Evolutionary conservation across 495 filamentous ascomycete genomes (phyloP).

Genomic region (Haplographium delicatum): DNA sequence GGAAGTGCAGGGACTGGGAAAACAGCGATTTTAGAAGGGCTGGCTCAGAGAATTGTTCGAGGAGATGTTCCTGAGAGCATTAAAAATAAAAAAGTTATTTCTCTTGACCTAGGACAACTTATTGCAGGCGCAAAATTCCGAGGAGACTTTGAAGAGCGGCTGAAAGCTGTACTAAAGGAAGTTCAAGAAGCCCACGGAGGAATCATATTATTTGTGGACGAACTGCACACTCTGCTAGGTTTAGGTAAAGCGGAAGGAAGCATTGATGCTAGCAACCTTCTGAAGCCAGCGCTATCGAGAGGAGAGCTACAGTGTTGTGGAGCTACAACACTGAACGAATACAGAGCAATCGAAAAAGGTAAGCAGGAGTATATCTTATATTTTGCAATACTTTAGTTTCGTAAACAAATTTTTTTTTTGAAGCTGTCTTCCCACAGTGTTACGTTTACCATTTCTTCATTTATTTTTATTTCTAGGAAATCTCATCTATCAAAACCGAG

Average conservation of each 20-base stretch:
- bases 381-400: too few relatives aligned
- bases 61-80: constrained; percentile 96
- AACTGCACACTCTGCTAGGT: constrained; percentile 86
- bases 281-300: constrained; percentile 89
- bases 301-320: constrained; percentile 95
- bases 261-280: constrained; percentile 90
- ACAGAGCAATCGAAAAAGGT: constrained; percentile 81
- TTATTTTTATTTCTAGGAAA: too few relatives aligned
- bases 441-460: too few relatives aligned
- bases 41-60: constrained; percentile 83
- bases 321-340: constrained; percentile 89
- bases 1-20: constrained; percentile 92
- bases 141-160: constrained; percentile 91
- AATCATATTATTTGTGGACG: constrained; percentile 93
- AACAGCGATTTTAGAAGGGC: constrained; percentile 88
- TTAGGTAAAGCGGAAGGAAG: constrained; percentile 93
- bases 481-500: too few relatives aligned
- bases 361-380: too few relatives aligned
- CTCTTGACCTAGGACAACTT: constrained; percentile 80
- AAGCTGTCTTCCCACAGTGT: too few relatives aligned
- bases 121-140: constrained; percentile 95
- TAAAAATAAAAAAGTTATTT: constrained; percentile 86
- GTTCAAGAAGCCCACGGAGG: constrained; percentile 83
- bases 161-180: constrained; percentile 88
- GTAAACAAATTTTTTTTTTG: too few relatives aligned